Evolutionary conservation across 73 alveolate genomes (phyloP).

Genomic region (Durusdinium trenchii): DNA sequence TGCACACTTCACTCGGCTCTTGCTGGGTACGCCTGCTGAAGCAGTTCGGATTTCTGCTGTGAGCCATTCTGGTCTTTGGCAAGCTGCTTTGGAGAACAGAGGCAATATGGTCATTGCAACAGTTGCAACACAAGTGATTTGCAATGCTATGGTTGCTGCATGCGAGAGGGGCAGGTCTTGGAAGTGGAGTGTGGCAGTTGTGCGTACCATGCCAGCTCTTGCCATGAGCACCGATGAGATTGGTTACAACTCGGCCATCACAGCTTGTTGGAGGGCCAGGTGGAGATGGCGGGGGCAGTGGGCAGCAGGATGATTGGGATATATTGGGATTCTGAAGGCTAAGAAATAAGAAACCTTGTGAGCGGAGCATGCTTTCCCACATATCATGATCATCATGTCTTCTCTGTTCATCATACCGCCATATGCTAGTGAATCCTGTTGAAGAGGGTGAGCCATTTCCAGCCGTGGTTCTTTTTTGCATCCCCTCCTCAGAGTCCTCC

Average conservation of each 20-base stretch:
- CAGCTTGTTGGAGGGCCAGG: constrained; percentile 55
- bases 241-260: constrained; percentile 50
- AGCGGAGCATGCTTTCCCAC: no score
- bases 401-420: no score
- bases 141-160: constrained; percentile 37
- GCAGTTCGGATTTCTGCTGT: not conserved
- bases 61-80: constrained; percentile 34
- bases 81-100: not conserved
- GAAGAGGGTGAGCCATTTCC: no score
- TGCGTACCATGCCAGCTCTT: not conserved
- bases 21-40: not conserved
- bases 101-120: not conserved
- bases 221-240: not conserved
- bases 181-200: not conserved
- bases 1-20: not conserved
- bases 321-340: no score
- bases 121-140: not conserved
- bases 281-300: no score
- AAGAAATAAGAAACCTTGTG: no score
- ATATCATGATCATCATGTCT: no score
- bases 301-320: no score
- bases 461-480: no score
- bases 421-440: no score
- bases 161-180: constrained; percentile 57
- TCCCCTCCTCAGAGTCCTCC: no score